phyloP scores from a whole-genome alignment of 2,329 filamentous ascomycete species.

The Colletotrichum kahawae region DNA sequence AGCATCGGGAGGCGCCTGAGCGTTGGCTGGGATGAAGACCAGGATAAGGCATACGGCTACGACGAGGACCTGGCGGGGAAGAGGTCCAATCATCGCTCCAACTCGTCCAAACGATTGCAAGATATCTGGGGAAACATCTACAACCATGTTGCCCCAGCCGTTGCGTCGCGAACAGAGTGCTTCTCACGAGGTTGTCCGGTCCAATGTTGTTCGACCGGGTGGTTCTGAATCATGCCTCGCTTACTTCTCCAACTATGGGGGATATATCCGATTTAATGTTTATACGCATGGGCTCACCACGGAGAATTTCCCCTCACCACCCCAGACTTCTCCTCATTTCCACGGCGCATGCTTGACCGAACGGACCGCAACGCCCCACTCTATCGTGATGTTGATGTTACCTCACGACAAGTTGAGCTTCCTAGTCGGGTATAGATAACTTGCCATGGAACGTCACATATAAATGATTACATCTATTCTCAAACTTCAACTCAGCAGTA shows the following conservation, averaged over 20 bases:
- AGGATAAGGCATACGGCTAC: not conserved
- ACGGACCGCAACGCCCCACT: accelerated
- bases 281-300: accelerated
- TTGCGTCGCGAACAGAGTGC: not conserved
- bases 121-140: accelerated
- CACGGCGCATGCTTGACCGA: not conserved
- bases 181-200: accelerated
- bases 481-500: accelerated
- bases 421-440: not conserved
- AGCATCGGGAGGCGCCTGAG: not conserved
- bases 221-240: not conserved
- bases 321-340: not conserved
- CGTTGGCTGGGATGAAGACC: accelerated
- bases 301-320: not conserved
- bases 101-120: accelerated
- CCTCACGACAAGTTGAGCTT: not conserved
- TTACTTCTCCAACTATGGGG: not conserved
- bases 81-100: not conserved
- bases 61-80: accelerated
- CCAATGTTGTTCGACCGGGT: not conserved
- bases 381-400: not conserved
- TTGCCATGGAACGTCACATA: not conserved
- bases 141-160: accelerated
- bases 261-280: not conserved
- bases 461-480: not conserved